phyloP scores from a whole-genome alignment of 2,329 filamentous ascomycete genomes.

The Seiridium cupressi region DNA sequence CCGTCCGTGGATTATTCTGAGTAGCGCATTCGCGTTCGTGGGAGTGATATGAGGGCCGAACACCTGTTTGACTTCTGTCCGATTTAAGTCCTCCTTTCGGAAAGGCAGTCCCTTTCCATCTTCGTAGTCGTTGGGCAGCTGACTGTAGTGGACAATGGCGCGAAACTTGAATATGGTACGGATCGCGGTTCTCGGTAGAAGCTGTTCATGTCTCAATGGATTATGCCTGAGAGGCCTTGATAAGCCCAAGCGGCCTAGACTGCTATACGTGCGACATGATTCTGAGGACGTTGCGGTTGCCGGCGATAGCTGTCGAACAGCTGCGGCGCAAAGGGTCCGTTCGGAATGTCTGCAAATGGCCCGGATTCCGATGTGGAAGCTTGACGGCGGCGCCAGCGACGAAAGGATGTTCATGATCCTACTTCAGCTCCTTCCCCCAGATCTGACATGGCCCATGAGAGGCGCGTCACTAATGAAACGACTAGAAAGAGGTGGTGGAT shows the following conservation, averaged over 20 bases:
- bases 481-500: neutral
- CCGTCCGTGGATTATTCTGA: slow-evolving; percentile 60
- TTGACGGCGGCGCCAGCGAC: slow-evolving; percentile 21
- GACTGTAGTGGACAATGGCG: slow-evolving; percentile 51
- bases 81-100: slow-evolving; percentile 44
- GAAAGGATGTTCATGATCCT: slow-evolving; percentile 28
- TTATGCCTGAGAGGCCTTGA: slow-evolving; percentile 3
- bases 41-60: slow-evolving; percentile 49
- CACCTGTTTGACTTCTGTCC: slow-evolving; percentile 43
- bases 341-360: slow-evolving; percentile 22
- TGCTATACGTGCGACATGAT: slow-evolving; percentile 20
- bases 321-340: slow-evolving; percentile 14
- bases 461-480: neutral
- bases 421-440: slow-evolving; percentile 17
- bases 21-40: slow-evolving; percentile 47
- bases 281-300: slow-evolving; percentile 10
- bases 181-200: slow-evolving; percentile 17
- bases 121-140: slow-evolving; percentile 56
- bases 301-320: slow-evolving; percentile 17
- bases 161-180: slow-evolving; percentile 28
- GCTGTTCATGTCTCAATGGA: slow-evolving; percentile 6
- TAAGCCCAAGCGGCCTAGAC: slow-evolving; percentile 11
- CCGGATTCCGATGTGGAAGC: slow-evolving; percentile 28
- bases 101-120: slow-evolving; percentile 57
- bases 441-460: slow-evolving; percentile 6